phyloP scores from a whole-genome alignment of 805 yeast genomes.

The Zygoascus ofunaensis region DNA sequence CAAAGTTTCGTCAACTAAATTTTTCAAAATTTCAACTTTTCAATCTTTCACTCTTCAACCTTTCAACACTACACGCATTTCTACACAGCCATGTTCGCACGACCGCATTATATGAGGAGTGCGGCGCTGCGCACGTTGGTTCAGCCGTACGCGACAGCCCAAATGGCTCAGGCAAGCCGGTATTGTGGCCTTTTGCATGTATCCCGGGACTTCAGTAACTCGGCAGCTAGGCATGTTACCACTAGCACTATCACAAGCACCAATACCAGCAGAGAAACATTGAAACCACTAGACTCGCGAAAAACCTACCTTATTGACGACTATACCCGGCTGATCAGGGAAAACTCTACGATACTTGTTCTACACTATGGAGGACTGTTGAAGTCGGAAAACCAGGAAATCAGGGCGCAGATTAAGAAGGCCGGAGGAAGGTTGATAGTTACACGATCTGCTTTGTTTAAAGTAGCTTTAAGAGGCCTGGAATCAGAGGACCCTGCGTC shows the following conservation, averaged over 20 bases:
- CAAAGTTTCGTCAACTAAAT: too few species aligned
- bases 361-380: conserved; percentile 78
- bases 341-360: conserved; percentile 61
- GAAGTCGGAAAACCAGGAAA: conserved; percentile 54
- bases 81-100: too few species aligned
- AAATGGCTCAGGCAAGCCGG: too few species aligned
- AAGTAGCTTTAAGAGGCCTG: conserved; percentile 66
- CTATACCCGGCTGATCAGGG: conserved; percentile 62
- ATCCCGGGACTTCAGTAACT: too few species aligned
- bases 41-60: too few species aligned
- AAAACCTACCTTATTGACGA: conserved; percentile 79
- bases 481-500: conserved; percentile 67
- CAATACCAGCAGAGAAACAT: background rate
- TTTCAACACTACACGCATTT: too few species aligned
- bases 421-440: conserved; percentile 65
- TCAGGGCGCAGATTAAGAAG: conserved; percentile 52
- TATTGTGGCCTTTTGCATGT: too few species aligned
- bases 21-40: too few species aligned
- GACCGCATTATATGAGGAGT: too few species aligned
- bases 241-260: background rate
- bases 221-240: too few species aligned
- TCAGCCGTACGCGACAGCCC: too few species aligned
- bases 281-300: conserved; percentile 42
- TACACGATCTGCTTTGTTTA: conserved; percentile 59
- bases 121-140: too few species aligned